Conservation (phyloP, 2,329 filamentous ascomycete genomes). For the Cercospora sesami region DNA sequence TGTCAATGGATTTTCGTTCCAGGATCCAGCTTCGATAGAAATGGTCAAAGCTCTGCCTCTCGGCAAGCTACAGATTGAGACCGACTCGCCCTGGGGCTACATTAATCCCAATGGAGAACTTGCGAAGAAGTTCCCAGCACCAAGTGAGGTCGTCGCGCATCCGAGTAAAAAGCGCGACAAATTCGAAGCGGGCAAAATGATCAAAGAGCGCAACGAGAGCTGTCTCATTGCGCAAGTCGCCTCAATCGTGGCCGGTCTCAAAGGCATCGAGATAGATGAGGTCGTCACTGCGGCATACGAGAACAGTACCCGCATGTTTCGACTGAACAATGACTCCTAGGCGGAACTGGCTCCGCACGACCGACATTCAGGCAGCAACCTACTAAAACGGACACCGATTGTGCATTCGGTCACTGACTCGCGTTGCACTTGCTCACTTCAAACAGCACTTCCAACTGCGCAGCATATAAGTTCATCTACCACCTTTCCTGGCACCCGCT, state of each 20-base stretch:
- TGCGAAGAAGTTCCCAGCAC: constrained; percentile 45
- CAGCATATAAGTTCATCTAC: not conserved
- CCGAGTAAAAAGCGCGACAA: constrained; percentile 53
- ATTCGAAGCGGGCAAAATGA: constrained; percentile 49
- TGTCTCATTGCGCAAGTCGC: constrained; percentile 52
- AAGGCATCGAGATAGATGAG: constrained; percentile 46
- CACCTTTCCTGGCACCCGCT: not conserved
- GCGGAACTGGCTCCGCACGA: not conserved
- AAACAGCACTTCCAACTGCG: not conserved
- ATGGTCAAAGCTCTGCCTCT: constrained; percentile 49
- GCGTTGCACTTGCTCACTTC: not conserved
- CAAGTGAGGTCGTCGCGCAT: constrained; percentile 19
- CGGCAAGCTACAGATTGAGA: constrained; percentile 49
- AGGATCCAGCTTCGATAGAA: constrained; percentile 42
- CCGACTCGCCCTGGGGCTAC: constrained; percentile 53
- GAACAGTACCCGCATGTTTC: constrained; percentile 43
- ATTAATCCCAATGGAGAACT: constrained; percentile 42
- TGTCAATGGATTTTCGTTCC: constrained; percentile 55
- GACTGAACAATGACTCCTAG: not conserved
- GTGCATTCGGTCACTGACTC: not conserved
- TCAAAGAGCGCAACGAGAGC: constrained; percentile 56
- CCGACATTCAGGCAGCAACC: not conserved
- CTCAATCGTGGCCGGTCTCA: constrained; percentile 52
- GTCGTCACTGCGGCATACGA: constrained; percentile 45
- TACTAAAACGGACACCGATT: not conserved